phyloP scores from a whole-genome alignment of 495 filamentous ascomycete genomes.

The Tuber umbilicatum region DNA sequence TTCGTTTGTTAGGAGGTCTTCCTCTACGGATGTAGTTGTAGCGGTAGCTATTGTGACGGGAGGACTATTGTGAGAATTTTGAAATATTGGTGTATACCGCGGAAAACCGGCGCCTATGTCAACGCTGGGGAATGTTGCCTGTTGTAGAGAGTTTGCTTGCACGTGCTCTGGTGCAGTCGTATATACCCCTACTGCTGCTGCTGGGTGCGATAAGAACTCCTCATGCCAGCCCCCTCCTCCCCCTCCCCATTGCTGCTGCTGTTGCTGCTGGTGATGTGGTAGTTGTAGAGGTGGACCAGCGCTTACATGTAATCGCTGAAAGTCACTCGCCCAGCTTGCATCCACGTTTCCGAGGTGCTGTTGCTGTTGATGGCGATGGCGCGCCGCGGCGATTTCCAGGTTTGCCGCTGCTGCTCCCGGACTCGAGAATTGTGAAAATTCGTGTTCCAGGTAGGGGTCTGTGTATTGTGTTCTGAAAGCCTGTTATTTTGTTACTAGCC shows the following conservation, averaged over 20 bases:
- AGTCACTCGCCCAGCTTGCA: constrained; percentile 17
- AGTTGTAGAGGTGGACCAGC: constrained; percentile 19
- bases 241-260: too few species aligned
- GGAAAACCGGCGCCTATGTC: not conserved
- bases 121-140: not conserved
- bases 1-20: not conserved
- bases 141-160: not conserved
- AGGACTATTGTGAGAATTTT: not conserved
- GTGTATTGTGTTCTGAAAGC: constrained; percentile 19
- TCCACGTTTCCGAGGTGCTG: not conserved
- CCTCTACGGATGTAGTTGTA: constrained; percentile 2
- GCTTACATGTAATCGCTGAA: constrained; percentile 34
- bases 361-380: constrained; percentile 10
- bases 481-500: constrained; percentile 16
- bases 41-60: not conserved
- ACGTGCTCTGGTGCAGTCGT: not conserved
- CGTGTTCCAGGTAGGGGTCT: constrained; percentile 15
- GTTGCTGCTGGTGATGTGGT: constrained; percentile 23
- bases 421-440: constrained; percentile 30
- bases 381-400: constrained; percentile 1
- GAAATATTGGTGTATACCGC: not conserved
- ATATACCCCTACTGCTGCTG: constrained; percentile 37
- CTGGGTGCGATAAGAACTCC: constrained; percentile 17
- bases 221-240: constrained; percentile 25
- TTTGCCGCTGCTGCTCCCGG: constrained; percentile 5